Base-by-base conservation (phyloP, 768 basidiomycete species). In the Lenzites betulinus region DNA sequence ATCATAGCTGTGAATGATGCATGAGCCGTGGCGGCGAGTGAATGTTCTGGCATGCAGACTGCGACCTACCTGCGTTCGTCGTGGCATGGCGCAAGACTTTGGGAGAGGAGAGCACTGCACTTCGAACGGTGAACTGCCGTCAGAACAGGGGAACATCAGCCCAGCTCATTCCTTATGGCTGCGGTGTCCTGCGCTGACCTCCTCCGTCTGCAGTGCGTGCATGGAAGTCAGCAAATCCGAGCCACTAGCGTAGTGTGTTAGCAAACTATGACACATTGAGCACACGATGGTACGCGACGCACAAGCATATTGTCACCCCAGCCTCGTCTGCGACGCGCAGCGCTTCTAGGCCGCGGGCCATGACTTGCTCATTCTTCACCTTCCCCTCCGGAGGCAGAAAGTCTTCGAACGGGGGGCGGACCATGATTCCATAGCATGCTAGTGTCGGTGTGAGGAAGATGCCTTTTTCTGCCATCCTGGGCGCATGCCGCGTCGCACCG, bases 181-280 rank as follows among this genome's bases (percentile, higher is more conserved):
- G 7, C n/a, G n/a, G n/a, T n/a, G n/a, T n/a, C n/a, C n/a, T 6
- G 18, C 1, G 43, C 52, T 16, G 22, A 64, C 66, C 57, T 68
- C 67, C 53, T 77, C 85, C 85, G 73, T 89, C 78, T 55, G 90
- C 78, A 67, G 84, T 78, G 74, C 87, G 79, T 51, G 89, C 86
- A 75, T 86, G 81, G 62, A 92, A 64, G 67, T 88, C 79, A 55
- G 82, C 79, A 68, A 41, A 44, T 68, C 67, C 1, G 67, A 68
- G 3, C 67, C 67, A n/a, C 67, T 68, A 33, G 30, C 11, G 6
- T 5, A 11, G 30, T 33, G 11, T 33, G 30, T 18, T 6, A 58
- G 22, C 12, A 15, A 7, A 1, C 28, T 33, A 33, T 33, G 30
- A 11, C 11, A 5, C 30, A 4, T 4, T 33, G 6, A 33, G 11